phyloP scores from a whole-genome alignment of 2,329 filamentous ascomycete species.

The Epichloe sibirici region DNA sequence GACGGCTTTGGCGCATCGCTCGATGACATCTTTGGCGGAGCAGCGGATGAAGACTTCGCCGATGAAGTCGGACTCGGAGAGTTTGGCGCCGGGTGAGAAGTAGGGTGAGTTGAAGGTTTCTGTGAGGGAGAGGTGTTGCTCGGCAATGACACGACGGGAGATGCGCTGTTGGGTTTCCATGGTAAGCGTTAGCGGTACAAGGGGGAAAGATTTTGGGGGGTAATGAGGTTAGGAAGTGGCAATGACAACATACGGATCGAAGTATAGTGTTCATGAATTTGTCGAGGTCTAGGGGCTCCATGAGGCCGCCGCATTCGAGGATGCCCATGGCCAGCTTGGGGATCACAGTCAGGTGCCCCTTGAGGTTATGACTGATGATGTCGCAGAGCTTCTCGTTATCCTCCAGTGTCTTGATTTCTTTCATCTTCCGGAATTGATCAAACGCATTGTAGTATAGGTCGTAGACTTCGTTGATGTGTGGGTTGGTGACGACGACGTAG shows the following conservation, averaged over 20 bases:
- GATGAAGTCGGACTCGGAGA: slow-evolving; percentile 69
- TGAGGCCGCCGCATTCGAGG: slow-evolving; percentile 73
- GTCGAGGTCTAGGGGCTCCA: slow-evolving; percentile 72
- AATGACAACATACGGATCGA: slow-evolving; percentile 55
- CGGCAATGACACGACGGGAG: slow-evolving; percentile 88
- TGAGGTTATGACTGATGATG: slow-evolving; percentile 64
- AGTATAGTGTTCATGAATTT: slow-evolving; percentile 91
- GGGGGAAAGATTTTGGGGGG: no score
- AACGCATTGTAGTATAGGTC: slow-evolving; percentile 97
- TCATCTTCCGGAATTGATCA: slow-evolving; percentile 72
- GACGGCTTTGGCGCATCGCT: slow-evolving; percentile 67
- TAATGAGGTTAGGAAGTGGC: background rate
- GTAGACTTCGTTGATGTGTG: slow-evolving; percentile 87
- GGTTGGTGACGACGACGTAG: slow-evolving; percentile 92
- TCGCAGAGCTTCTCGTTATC: slow-evolving; percentile 86
- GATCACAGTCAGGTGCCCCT: slow-evolving; percentile 84
- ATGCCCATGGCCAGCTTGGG: slow-evolving; percentile 91
- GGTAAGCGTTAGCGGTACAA: background rate
- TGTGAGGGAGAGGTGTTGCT: slow-evolving; percentile 89
- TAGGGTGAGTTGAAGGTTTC: slow-evolving; percentile 86
- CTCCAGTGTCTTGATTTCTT: slow-evolving; percentile 71
- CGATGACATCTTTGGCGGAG: slow-evolving; percentile 78
- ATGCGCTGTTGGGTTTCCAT: slow-evolving; percentile 51
- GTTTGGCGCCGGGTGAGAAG: slow-evolving; percentile 72
- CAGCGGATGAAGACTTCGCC: slow-evolving; percentile 93